A percentile compares a stretch with the other conserved stretches of the same genome.
Conservation (phyloP, 345 rosid species). For the Eutrema japonicum region DNA sequence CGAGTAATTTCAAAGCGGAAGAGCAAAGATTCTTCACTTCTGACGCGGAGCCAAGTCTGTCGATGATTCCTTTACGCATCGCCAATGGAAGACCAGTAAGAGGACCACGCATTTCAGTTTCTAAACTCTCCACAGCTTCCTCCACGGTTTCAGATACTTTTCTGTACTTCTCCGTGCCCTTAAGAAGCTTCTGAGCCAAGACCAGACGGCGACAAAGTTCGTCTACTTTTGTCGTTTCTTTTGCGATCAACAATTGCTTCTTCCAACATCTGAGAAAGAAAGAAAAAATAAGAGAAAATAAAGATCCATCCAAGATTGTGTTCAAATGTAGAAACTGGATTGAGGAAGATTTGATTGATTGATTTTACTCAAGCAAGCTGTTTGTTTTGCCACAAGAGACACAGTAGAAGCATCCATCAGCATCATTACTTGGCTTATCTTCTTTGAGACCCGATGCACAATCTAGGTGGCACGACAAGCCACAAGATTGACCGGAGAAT, state of each 20-base stretch:
- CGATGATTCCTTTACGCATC: constrained; percentile 62
- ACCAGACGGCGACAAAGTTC: constrained; percentile 56
- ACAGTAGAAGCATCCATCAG: constrained; percentile 62
- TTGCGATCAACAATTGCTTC: constrained; percentile 62
- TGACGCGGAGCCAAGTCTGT: constrained; percentile 56
- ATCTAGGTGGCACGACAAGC: constrained; percentile 63
- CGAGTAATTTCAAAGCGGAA: constrained; percentile 49
- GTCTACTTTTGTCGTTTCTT: constrained; percentile 61
- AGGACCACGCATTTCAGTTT: constrained; percentile 56
- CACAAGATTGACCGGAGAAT: constrained; percentile 52
- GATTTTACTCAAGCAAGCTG: constrained; percentile 50
- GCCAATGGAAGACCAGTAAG: constrained; percentile 51
- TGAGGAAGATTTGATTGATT: background rate
- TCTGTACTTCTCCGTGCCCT: constrained; percentile 52
- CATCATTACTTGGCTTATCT: background rate
- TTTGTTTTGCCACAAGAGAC: constrained; percentile 59
- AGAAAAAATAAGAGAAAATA: background rate
- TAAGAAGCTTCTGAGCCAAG: constrained; percentile 57
- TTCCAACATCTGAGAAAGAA: constrained; percentile 49
- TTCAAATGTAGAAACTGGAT: background rate
- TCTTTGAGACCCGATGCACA: constrained; percentile 56
- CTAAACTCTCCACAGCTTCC: constrained; percentile 52
- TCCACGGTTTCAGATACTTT: constrained; percentile 49
- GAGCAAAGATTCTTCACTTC: constrained; percentile 65
- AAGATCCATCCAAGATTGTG: background rate